These are phyloP conservation scores for Trichoderma harzianum DNA, from an alignment of 2,329 filamentous ascomycete genomes.

Conservation along the genomic window DNA sequence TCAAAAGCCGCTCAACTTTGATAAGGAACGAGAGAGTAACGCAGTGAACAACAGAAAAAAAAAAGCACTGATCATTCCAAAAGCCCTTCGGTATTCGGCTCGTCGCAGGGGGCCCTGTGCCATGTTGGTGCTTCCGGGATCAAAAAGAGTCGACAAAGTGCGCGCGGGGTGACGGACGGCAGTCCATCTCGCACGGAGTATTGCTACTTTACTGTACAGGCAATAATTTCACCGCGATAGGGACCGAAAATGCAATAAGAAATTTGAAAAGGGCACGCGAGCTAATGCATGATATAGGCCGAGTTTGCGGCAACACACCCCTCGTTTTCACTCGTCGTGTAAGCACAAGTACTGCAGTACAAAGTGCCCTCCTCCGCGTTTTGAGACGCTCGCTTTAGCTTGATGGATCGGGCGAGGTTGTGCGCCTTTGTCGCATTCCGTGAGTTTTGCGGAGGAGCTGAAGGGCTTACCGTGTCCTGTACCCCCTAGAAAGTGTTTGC, in stretches of 20 bases:
- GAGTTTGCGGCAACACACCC: neutral
- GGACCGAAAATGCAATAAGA: neutral
- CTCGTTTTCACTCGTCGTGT: neutral
- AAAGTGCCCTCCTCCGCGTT: neutral
- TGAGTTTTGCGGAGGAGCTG: neutral
- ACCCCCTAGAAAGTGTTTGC: neutral
- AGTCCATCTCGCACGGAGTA: neutral
- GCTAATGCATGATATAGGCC: conserved; percentile 12
- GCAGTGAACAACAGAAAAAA: neutral
- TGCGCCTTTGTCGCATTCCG: neutral
- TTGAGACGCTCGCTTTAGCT: conserved; percentile 3
- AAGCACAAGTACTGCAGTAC: neutral
- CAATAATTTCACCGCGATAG: conserved; percentile 7
- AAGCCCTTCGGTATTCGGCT: neutral
- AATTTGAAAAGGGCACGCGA: neutral
- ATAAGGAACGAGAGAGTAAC: neutral
- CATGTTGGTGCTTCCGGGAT: neutral
- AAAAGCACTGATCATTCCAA: neutral
- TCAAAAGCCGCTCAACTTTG: neutral
- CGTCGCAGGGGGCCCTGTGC: neutral
- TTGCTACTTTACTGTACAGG: neutral
- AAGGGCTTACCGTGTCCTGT: conserved; percentile 4
- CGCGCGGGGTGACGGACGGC: neutral
- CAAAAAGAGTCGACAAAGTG: neutral
- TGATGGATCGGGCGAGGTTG: neutral